Conservation (phyloP, 345 rosid genomes). For the Trapa incisa region DNA sequence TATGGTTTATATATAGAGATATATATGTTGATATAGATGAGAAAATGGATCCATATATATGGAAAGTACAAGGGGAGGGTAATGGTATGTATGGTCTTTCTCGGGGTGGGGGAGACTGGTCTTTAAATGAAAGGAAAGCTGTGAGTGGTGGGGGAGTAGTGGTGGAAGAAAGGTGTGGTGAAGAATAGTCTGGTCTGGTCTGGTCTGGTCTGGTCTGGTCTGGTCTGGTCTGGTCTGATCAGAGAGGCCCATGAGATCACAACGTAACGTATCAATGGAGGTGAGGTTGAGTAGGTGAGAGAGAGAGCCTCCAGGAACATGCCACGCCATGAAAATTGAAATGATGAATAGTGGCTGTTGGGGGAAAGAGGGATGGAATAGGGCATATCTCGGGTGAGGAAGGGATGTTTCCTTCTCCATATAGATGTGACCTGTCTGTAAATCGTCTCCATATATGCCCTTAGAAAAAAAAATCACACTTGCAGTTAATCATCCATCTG, state of each 20-base stretch:
- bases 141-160: neutral
- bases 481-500: too few species aligned
- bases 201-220: neutral
- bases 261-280: neutral
- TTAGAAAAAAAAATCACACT: neutral
- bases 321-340: neutral
- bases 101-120: neutral
- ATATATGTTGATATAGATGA: neutral
- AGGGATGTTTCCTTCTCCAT: conserved; percentile 40
- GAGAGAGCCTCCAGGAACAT: too few species aligned
- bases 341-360: neutral
- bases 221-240: neutral
- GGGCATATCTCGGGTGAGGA: conserved; percentile 44
- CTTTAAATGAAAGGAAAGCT: too few species aligned
- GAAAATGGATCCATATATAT: neutral
- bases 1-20: too few species aligned
- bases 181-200: neutral
- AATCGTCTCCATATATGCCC: conserved; percentile 30
- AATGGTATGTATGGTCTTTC: conserved; percentile 1
- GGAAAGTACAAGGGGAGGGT: neutral
- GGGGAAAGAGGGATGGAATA: conserved; percentile 10
- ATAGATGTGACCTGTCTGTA: conserved; percentile 39
- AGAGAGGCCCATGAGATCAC: neutral
- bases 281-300: conserved; percentile 14
- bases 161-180: conserved; percentile 1